These are phyloP conservation scores for Syzygium oleosum DNA, from an alignment of 345 rosid species.

Conservation along the genomic window DNA sequence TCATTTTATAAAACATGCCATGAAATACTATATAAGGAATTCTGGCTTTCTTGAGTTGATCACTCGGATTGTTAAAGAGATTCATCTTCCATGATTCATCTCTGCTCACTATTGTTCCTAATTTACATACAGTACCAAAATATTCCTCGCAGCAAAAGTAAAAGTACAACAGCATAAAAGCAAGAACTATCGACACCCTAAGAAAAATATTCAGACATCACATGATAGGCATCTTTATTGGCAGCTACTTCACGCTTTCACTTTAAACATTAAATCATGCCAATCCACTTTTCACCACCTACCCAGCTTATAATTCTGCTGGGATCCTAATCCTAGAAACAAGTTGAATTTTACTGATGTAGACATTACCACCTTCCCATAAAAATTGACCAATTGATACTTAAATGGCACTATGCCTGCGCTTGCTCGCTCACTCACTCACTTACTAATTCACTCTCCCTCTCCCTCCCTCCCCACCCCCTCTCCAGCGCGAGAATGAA, in stretches of 20 bases:
- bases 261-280: not conserved
- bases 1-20: not conserved
- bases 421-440: not conserved
- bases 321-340: not conserved
- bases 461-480: not conserved
- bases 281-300: not conserved
- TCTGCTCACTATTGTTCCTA: not conserved
- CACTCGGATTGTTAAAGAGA: not conserved
- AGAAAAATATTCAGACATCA: not conserved
- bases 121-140: not conserved
- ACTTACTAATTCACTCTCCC: not conserved
- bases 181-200: not conserved
- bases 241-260: not conserved
- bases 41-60: not conserved
- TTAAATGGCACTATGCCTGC: not conserved
- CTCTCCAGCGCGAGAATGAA: not conserved
- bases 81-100: not conserved
- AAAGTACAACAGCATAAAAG: not conserved
- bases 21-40: not conserved
- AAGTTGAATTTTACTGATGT: not conserved
- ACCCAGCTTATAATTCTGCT: not conserved
- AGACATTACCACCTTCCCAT: not conserved
- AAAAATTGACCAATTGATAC: not conserved
- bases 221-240: not conserved
- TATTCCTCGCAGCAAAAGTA: not conserved